Evolutionary conservation across 768 basidiomycete genomes (phyloP).

Genomic region (Lactifluus subvellereus): DNA sequence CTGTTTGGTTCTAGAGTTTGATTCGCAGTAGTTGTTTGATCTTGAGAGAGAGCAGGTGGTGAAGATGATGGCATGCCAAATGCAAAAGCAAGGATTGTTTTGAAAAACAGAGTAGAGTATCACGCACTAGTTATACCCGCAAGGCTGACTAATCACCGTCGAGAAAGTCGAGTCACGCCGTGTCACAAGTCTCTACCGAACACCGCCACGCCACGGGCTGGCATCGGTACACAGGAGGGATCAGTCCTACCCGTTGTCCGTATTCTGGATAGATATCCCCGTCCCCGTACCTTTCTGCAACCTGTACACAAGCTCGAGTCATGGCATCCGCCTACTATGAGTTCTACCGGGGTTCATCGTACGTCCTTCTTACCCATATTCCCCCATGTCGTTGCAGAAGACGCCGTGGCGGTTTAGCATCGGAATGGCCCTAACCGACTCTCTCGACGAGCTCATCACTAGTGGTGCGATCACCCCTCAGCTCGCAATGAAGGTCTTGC

Average conservation of each 20-base stretch:
- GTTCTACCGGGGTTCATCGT: slow-evolving; percentile 90
- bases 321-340: slow-evolving; percentile 89
- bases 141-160: slow-evolving; percentile 7
- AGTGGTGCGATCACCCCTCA: slow-evolving; percentile 96
- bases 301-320: slow-evolving; percentile 1
- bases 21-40: not conserved
- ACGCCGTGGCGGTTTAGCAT: slow-evolving; percentile 50
- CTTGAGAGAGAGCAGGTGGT: not conserved
- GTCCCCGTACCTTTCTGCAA: not conserved
- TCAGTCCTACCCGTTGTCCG: too few relatives aligned
- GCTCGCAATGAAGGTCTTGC: slow-evolving; percentile 96
- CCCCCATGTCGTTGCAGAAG: slow-evolving; percentile 12
- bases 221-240: not conserved
- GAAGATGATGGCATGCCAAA: slow-evolving; percentile 17
- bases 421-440: slow-evolving; percentile 96
- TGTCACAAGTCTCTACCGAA: not conserved
- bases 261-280: not conserved
- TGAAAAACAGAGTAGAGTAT: too few relatives aligned
- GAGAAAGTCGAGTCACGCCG: slow-evolving; percentile 13
- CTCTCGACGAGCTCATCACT: slow-evolving; percentile 96
- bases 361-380: slow-evolving; percentile 39
- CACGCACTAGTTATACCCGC: too few relatives aligned
- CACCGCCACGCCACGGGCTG: not conserved
- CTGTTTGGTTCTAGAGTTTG: not conserved
- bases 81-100: not conserved